phyloP scores from a whole-genome alignment of 1,284 basidiomycete genomes.

The Ganoderma lucidum region DNA sequence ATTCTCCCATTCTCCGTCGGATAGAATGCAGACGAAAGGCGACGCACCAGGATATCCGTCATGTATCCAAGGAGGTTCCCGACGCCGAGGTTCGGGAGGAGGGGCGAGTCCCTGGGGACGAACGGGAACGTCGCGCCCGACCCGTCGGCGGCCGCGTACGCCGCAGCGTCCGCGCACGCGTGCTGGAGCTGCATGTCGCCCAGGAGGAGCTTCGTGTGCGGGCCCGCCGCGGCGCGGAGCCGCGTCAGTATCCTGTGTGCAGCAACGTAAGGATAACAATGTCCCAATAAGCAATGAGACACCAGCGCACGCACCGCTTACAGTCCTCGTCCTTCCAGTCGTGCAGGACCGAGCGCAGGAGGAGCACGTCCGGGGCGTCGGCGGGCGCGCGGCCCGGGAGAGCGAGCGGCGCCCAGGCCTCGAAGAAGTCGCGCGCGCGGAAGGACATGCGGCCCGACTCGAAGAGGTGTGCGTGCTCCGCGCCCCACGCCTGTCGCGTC shows the following conservation, averaged over 20 bases:
- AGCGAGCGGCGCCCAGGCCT: conserved; percentile 38
- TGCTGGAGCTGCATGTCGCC: conserved; percentile 50
- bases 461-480: conserved; percentile 33
- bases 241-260: conserved; percentile 43
- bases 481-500: conserved; percentile 34
- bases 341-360: conserved; percentile 73
- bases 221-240: conserved; percentile 43
- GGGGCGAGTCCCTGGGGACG: conserved; percentile 15
- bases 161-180: conserved; percentile 19
- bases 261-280: too few relatives aligned
- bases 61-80: conserved; percentile 17
- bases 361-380: conserved; percentile 53
- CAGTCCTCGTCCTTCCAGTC: conserved; percentile 68
- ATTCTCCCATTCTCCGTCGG: too few relatives aligned
- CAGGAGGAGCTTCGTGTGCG: conserved; percentile 65
- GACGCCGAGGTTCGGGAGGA: conserved; percentile 18
- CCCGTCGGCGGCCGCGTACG: conserved; percentile 15
- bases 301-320: conserved; percentile 14
- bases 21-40: too few relatives aligned
- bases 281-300: too few relatives aligned
- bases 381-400: neutral
- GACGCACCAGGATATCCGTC: conserved; percentile 67
- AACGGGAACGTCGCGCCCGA: conserved; percentile 24
- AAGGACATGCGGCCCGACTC: conserved; percentile 34
- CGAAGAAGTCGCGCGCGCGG: conserved; percentile 68